A percentile compares a stretch with the other conserved stretches of the same genome.
Conservation (phyloP, 2,329 filamentous ascomycete genomes). For the Domatiomyces catenatus region DNA sequence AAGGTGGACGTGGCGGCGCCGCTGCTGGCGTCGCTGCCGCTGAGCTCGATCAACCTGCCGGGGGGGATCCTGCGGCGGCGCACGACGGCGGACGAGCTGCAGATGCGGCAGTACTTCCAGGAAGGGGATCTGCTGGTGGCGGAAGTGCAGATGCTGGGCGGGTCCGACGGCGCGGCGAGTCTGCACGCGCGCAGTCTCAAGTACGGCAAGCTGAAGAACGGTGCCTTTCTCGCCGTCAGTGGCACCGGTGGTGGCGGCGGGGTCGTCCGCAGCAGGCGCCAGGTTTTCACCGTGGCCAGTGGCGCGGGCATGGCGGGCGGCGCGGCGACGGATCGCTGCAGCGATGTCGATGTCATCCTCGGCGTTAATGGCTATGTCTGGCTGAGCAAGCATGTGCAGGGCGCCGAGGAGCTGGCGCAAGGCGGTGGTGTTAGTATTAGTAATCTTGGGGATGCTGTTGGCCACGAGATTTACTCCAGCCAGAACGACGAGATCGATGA, state of each 20-base stretch:
- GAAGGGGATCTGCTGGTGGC: constrained; percentile 90
- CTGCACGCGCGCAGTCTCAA: constrained; percentile 82
- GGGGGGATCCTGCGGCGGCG: constrained; percentile 81
- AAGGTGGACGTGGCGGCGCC: constrained; percentile 85
- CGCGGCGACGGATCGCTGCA: constrained; percentile 4
- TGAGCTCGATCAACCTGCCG: constrained; percentile 84
- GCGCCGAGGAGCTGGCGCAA: constrained; percentile 26
- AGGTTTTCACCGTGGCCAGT: constrained; percentile 62
- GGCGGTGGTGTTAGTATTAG: constrained; percentile 47
- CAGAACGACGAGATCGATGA: constrained; percentile 76
- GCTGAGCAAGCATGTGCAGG: constrained; percentile 71
- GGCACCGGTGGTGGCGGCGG: constrained; percentile 63
- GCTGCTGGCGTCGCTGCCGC: constrained; percentile 67
- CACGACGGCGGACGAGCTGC: constrained; percentile 90
- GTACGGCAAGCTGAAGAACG: constrained; percentile 92
- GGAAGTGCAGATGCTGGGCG: constrained; percentile 71
- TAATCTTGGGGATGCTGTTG: constrained; percentile 73
- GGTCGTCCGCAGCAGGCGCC: constrained; percentile 67
- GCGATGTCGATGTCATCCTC: constrained; percentile 65
- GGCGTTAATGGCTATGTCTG: constrained; percentile 97
- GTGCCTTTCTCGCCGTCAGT: constrained; percentile 67
- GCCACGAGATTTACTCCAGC: constrained; percentile 75
- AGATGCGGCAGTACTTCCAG: constrained; percentile 92
- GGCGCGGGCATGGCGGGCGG: constrained; percentile 31
- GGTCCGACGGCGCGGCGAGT: constrained; percentile 68